Evolutionary conservation across 148 eudicot species (phyloP), one percentile per base, ranked within the genome.

Genomic region (Cornus kousa): DNA sequence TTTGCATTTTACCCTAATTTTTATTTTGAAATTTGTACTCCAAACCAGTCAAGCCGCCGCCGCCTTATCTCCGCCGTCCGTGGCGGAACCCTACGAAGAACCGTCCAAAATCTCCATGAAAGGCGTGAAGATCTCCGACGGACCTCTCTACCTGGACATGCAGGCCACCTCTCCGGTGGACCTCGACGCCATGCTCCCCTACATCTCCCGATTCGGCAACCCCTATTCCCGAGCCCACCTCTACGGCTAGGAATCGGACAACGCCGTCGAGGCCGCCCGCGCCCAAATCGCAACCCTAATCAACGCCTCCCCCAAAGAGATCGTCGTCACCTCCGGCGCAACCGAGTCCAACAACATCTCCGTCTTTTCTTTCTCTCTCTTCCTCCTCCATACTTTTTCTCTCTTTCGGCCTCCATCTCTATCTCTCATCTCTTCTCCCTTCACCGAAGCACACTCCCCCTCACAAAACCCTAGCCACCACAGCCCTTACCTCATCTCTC

Each of bases 151-250:
- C 88, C 94, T 95, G 2, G 97, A 95, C 71, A 86, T 95, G 96
- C 98, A 95, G 70, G 96, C 98, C 5, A 95, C 98, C 17, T 89
- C 98, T 2, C 98, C 98, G 0, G 88, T 93, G 7, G 98, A 95
- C 77, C 88, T 95, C 2, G 98, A 95, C 79, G 90, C 94, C 59
- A 95, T 95, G 98, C 91, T 95, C 5, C 97, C 97, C 0, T 93
- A 75, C 70, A 76, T 91, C 68, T 90, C 94, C 50, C 91, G 80
- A 12, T 93, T 39, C 68, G 99, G 99, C 3, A 95, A 95, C 84
- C 99, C 97, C 43, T 97, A 95, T 74, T 93, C 97, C 24, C 91
- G 99, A 0, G 93, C 99, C 62, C 99, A 95, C 79, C 90, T 93
- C 28, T 95, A 87, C 84, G 99, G 99, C 2, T 95, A 97, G 99